Base-by-base conservation (phyloP, 2,329 filamentous ascomycete genomes). In the Allantophomopsis cytisporea region DNA sequence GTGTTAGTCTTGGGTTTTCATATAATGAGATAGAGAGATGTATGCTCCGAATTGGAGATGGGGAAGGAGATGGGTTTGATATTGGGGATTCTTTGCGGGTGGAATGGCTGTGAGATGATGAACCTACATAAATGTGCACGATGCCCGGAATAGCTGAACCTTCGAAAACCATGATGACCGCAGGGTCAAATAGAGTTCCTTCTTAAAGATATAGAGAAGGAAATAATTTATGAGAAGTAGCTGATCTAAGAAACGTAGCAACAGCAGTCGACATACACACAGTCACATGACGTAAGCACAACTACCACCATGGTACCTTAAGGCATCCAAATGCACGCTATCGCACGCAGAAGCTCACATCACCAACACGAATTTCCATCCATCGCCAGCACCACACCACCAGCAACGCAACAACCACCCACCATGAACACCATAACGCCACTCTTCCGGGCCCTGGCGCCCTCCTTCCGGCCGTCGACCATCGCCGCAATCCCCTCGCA, bases 91-190 rank as follows among this genome's bases (percentile, higher is more conserved):
- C 10, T 6, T 8, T 28, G 11, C 3, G 15, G 13, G 18, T 34
- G 23, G 12, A 30, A 6, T 18, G 12, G 35, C 12, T 13, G 23
- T 7, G 10, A 31, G 18, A 30, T 18, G 14, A 3, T 13, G 16
- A 14, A 47, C 50, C 42, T 36, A 52, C 50, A 43, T 47, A 52
- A 38, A 43, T 41, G 37, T 52, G 50, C 10, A 45, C 35, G 23
- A 52, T 39, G 1, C 50, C 50, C 13, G 37, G 41, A 23, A 42
- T 44, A 35, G 44, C 35, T 16, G 37, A 15, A 23, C 37, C 46
- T 45, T 43, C 35, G 21, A 41, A 41, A 8, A 34, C 13, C 32
- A 34, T 34, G 32, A 15, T 34, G 32, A 15, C 12, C 14, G 4
- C 18, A 34, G 14, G 7, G 5, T 8, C 23, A 28, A 28, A 28